These are phyloP conservation scores for Meyerozyma athensensis DNA, from an alignment of 1,139 yeast genomes.

Conservation along the genomic window DNA sequence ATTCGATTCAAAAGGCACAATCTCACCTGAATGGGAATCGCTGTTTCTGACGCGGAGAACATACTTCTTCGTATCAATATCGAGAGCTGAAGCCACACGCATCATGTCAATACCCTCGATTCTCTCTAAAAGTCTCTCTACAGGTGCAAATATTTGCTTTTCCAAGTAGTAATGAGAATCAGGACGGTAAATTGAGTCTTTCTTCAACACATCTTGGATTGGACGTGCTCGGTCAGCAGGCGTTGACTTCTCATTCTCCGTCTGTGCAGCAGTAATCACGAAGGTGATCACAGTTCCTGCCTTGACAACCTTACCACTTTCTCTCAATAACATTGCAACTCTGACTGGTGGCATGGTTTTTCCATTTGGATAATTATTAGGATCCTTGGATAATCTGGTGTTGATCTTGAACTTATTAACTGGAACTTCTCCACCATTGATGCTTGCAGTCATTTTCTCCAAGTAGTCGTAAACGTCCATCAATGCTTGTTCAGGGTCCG, in stretches of 20 bases:
- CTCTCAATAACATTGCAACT: constrained; percentile 78
- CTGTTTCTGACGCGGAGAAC: constrained; percentile 42
- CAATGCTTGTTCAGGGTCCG: constrained; percentile 75
- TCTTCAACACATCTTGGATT: constrained; percentile 60
- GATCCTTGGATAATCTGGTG: constrained; percentile 74
- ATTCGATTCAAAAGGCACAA: constrained; percentile 77
- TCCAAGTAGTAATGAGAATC: constrained; percentile 80
- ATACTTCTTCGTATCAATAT: constrained; percentile 68
- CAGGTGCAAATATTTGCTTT: constrained; percentile 87
- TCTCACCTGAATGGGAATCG: constrained; percentile 32
- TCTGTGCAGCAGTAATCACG: constrained; percentile 51
- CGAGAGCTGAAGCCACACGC: constrained; percentile 71
- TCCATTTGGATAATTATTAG: constrained; percentile 68
- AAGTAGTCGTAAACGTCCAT: constrained; percentile 69
- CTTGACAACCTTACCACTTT: constrained; percentile 76
- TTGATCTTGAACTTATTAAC: constrained; percentile 66
- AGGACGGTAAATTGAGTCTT: constrained; percentile 50
- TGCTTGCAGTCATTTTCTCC: constrained; percentile 53
- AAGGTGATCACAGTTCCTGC: constrained; percentile 90
- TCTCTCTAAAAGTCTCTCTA: constrained; percentile 79
- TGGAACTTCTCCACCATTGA: constrained; percentile 58
- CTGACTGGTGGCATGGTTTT: constrained; percentile 90
- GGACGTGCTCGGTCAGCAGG: constrained; percentile 80
- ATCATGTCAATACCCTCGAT: constrained; percentile 85
- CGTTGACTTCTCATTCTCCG: constrained; percentile 30